These are phyloP conservation scores for Singerocomus inundabilis DNA, from an alignment of 1,284 basidiomycete genomes.

Conservation along the genomic window DNA sequence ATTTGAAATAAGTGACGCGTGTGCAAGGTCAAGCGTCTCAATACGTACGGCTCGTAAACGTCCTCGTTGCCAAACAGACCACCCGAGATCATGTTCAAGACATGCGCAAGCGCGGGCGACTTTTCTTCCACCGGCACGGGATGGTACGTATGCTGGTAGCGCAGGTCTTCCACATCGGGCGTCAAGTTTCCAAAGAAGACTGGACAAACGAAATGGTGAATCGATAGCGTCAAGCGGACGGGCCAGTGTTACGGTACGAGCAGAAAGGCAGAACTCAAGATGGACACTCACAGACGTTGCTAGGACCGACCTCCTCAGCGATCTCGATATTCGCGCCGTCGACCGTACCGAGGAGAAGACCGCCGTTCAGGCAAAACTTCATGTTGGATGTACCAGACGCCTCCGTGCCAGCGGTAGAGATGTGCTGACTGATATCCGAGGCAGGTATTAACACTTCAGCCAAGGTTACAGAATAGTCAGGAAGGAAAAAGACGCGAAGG, in stretches of 20 bases:
- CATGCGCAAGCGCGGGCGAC: slow-evolving; percentile 73
- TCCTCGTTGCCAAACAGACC: slow-evolving; percentile 76
- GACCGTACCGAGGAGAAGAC: slow-evolving; percentile 78
- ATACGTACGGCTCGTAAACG: slow-evolving; percentile 73
- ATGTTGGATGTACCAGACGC: slow-evolving; percentile 89
- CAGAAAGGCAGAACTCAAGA: no score
- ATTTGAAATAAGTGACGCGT: no score
- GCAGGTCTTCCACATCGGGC: slow-evolving; percentile 77
- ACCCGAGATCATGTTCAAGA: slow-evolving; percentile 67
- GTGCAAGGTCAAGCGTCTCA: no score
- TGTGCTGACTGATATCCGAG: slow-evolving; percentile 89
- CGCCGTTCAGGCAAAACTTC: slow-evolving; percentile 90
- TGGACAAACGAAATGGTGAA: slow-evolving; percentile 45
- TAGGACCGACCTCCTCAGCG: slow-evolving; percentile 81
- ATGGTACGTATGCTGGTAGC: slow-evolving; percentile 82
- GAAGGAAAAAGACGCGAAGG: slow-evolving; percentile 82
- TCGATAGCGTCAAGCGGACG: no score
- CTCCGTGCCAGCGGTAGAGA: slow-evolving; percentile 92
- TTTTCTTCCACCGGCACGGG: slow-evolving; percentile 77
- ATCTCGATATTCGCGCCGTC: slow-evolving; percentile 97
- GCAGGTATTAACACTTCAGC: slow-evolving; percentile 91
- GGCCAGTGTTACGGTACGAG: no score
- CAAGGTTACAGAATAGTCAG: slow-evolving; percentile 86
- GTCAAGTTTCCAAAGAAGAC: slow-evolving; percentile 86
- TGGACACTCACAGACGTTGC: slow-evolving; percentile 58